A percentile compares a stretch with the other conserved stretches of the same genome.
Evolutionary conservation across 1,284 basidiomycete genomes (phyloP).

Genomic region (Leccinum glutinopallens): DNA sequence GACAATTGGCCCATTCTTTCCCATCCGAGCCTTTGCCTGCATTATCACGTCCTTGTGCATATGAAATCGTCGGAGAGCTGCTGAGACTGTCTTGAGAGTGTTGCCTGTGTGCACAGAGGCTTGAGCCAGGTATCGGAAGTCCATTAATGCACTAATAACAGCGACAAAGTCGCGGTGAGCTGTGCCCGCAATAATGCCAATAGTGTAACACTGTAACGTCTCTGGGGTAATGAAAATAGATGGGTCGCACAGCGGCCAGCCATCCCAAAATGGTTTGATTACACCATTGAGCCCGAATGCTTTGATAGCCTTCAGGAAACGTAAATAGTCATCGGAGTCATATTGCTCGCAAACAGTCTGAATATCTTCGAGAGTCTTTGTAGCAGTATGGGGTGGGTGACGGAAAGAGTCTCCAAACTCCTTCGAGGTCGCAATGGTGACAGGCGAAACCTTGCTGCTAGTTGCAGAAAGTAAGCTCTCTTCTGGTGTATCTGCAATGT

Average conservation of each 20-base stretch:
- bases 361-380: background rate
- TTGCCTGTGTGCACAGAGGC: background rate
- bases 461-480: background rate
- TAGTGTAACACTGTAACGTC: background rate
- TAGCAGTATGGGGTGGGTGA: background rate
- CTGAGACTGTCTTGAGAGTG: background rate
- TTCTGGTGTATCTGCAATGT: background rate
- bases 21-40: background rate
- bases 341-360: background rate
- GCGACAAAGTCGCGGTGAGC: background rate
- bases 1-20: background rate
- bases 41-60: background rate
- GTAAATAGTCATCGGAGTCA: background rate
- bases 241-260: background rate
- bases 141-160: background rate
- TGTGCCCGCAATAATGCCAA: background rate
- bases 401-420: background rate
- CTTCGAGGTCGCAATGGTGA: background rate
- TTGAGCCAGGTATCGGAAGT: background rate
- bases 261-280: background rate
- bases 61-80: background rate
- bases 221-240: background rate
- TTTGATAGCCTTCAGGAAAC: background rate
- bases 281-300: background rate
- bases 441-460: background rate